Evolutionary conservation across 2,329 filamentous ascomycete genomes (phyloP).

Genomic region (Cercospora sp.): DNA sequence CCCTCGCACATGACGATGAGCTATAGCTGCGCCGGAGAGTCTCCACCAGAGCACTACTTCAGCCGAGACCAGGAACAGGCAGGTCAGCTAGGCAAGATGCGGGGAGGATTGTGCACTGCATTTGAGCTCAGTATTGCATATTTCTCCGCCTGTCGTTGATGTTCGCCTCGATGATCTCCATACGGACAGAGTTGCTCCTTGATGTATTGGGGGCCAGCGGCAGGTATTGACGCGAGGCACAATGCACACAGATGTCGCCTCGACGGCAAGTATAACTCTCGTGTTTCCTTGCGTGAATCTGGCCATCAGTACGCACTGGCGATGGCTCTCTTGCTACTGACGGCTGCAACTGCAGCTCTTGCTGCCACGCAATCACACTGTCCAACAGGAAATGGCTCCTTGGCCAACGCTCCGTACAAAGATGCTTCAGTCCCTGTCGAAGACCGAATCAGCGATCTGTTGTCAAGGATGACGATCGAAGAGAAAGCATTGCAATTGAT

Average conservation of each 20-base stretch:
- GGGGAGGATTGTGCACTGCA: slow-evolving; percentile 10
- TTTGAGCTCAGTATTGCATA: slow-evolving; percentile 8
- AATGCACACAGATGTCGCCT: neutral
- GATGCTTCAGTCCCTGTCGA: slow-evolving; percentile 63
- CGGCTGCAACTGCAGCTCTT: neutral
- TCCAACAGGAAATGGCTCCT: slow-evolving; percentile 22
- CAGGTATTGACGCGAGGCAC: slow-evolving; percentile 6
- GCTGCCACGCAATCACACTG: slow-evolving; percentile 10
- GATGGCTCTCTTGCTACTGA: neutral
- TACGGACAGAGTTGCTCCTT: slow-evolving; percentile 10
- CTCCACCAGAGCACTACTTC: slow-evolving; percentile 15
- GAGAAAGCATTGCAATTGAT: slow-evolving; percentile 70
- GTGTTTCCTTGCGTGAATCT: neutral
- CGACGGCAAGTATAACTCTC: slow-evolving; percentile 11
- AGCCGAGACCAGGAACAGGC: slow-evolving; percentile 19
- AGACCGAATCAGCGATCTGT: slow-evolving; percentile 64
- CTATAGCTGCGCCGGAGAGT: neutral
- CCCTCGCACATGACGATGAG: neutral
- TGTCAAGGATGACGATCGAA: slow-evolving; percentile 71
- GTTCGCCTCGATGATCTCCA: neutral
- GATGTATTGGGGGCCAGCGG: slow-evolving; percentile 6
- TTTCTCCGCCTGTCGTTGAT: slow-evolving; percentile 18
- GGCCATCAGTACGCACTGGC: neutral
- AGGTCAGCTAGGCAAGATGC: slow-evolving; percentile 17
- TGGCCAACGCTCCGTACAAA: slow-evolving; percentile 48